These are phyloP conservation scores for Fistulina hepatica DNA, from an alignment of 1,284 basidiomycete species.

Conservation along the genomic window DNA sequence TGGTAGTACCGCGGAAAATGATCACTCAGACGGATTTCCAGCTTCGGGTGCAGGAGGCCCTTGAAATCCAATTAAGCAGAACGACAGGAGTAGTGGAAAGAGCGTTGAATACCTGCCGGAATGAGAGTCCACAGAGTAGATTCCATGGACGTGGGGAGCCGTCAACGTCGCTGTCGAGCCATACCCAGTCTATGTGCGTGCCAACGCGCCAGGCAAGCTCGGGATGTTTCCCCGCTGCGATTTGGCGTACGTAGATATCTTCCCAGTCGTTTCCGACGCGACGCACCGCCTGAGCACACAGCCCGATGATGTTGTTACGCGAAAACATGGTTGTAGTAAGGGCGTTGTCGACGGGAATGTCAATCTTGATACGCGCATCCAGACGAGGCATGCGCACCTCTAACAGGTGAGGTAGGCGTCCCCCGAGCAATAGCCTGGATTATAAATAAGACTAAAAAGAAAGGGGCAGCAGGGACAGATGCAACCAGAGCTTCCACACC, in stretches of 20 bases:
- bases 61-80: too few relatives aligned
- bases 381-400: conserved; percentile 38
- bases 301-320: conserved; percentile 44
- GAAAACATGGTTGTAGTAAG: too few relatives aligned
- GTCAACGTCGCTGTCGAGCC: conserved; percentile 53
- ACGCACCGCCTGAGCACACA: conserved; percentile 45
- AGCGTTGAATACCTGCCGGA: conserved; percentile 37
- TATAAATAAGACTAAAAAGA: not conserved
- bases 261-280: conserved; percentile 54
- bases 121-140: conserved; percentile 60
- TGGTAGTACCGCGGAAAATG: conserved; percentile 51
- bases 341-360: conserved; percentile 30
- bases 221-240: conserved; percentile 48
- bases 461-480: conserved; percentile 14
- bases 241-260: conserved; percentile 41
- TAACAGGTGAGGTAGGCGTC: conserved; percentile 34
- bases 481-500: conserved; percentile 79
- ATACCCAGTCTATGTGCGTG: conserved; percentile 72
- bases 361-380: conserved; percentile 51
- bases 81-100: too few relatives aligned
- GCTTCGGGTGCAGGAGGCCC: conserved; percentile 40
- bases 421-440: conserved; percentile 51
- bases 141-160: conserved; percentile 58
- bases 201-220: conserved; percentile 69
- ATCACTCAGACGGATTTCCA: conserved; percentile 63